These are phyloP conservation scores for Rosa hybrid DNA, from an alignment of 331 rosid species.

Conservation along the genomic window DNA sequence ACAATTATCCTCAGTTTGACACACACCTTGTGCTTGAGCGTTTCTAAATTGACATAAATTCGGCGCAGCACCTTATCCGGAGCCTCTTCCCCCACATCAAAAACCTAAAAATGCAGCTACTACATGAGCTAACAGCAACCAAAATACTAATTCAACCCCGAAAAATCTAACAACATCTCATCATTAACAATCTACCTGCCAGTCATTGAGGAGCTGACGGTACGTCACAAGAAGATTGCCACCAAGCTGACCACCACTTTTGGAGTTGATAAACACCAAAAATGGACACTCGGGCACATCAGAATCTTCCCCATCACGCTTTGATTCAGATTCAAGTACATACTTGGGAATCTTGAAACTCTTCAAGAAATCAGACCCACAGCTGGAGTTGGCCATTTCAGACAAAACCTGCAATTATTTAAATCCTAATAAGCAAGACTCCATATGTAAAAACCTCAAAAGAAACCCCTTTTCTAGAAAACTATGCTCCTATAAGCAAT, in stretches of 20 bases:
- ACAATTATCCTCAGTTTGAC: conserved; percentile 77
- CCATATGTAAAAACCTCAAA: no score
- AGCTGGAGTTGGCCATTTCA: conserved; percentile 40
- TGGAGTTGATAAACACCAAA: conserved; percentile 82
- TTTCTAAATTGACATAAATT: conserved; percentile 63
- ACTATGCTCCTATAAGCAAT: background rate
- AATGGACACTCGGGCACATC: conserved; percentile 67
- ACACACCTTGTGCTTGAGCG: no score
- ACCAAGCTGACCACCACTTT: conserved; percentile 96
- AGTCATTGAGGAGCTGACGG: conserved; percentile 58
- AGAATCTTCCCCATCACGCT: conserved; percentile 29
- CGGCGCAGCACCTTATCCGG: conserved; percentile 70
- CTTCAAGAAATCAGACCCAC: conserved; percentile 37
- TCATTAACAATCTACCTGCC: conserved; percentile 48
- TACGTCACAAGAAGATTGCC: conserved; percentile 72
- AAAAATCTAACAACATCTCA: background rate
- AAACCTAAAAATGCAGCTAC: conserved; percentile 55
- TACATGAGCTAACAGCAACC: background rate
- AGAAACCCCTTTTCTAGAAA: background rate
- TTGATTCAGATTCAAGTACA: conserved; percentile 48
- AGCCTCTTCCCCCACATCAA: conserved; percentile 80
- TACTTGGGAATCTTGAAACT: conserved; percentile 66
- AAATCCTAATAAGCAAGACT: background rate
- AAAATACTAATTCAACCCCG: background rate
- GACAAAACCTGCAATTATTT: conserved; percentile 34